Evolutionary conservation across 208 protist species (phyloP).

Genomic region (Trypanosoma boissoni): DNA sequence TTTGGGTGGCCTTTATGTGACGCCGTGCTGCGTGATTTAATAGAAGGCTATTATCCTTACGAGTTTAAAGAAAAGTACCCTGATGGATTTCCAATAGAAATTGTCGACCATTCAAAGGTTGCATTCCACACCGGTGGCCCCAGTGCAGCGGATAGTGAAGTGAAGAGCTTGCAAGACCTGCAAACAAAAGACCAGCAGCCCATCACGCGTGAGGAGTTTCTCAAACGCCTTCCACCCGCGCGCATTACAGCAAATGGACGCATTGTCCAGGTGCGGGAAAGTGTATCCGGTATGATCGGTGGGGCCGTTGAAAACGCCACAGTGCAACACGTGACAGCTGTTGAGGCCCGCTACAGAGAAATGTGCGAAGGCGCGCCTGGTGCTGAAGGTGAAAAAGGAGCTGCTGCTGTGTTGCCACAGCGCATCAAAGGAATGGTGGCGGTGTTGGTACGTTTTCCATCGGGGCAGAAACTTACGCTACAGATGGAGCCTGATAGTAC

Average conservation of each 20-base stretch:
- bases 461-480: constrained; percentile 56
- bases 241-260: constrained; percentile 64
- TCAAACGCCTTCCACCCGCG: constrained; percentile 60
- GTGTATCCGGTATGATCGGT: constrained; percentile 53
- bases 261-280: constrained; percentile 63
- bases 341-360: constrained; percentile 25
- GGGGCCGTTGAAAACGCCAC: constrained; percentile 1
- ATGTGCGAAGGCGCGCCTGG: too few species aligned
- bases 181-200: constrained; percentile 27
- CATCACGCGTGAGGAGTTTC: constrained; percentile 46
- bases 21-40: constrained; percentile 85
- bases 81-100: constrained; percentile 86
- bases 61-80: constrained; percentile 93
- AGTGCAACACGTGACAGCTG: constrained; percentile 47
- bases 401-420: not conserved
- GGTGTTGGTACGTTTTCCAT: constrained; percentile 68
- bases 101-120: constrained; percentile 63
- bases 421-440: constrained; percentile 38
- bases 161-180: constrained; percentile 13
- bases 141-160: constrained; percentile 3
- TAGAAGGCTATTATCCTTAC: constrained; percentile 93
- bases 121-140: not conserved
- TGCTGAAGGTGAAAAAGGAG: not conserved
- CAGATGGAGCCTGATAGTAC: constrained; percentile 48
- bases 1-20: constrained; percentile 87